These are phyloP conservation scores for Mucor mucedo DNA, from an alignment of 371 early-diverging fungal genomes.

Conservation along the genomic window DNA sequence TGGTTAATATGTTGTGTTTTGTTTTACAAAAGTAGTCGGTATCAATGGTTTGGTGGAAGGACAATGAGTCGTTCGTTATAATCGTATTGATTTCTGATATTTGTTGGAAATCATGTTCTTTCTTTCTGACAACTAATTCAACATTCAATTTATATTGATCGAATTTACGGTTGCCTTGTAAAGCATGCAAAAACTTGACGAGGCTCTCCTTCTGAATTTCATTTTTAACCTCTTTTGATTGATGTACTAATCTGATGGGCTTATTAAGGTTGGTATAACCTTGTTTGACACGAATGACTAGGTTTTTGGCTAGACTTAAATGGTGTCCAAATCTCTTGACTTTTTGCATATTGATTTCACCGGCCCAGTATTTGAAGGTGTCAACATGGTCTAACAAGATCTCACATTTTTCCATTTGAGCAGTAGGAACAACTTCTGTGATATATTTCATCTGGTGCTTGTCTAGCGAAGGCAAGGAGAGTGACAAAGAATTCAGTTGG, in stretches of 20 bases:
- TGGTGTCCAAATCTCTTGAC: background rate
- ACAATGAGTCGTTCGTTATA: background rate
- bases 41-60: background rate
- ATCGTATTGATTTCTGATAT: background rate
- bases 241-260: background rate
- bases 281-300: background rate
- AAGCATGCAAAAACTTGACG: too few species aligned
- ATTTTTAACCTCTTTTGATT: background rate
- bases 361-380: background rate
- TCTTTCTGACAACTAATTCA: background rate
- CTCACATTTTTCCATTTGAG: background rate
- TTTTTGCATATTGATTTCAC: background rate
- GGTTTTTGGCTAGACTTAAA: background rate
- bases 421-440: background rate
- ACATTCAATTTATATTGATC: too few species aligned
- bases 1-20: background rate
- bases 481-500: background rate
- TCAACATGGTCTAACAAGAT: background rate
- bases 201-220: too few species aligned
- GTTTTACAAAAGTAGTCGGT: background rate
- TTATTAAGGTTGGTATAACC: background rate
- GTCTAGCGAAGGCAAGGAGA: background rate
- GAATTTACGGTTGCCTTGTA: too few species aligned
- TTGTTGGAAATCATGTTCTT: background rate
- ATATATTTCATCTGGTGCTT: background rate